Percentiles rank a stretch among this genome's conserved stretches.
phyloP scores from a whole-genome alignment of 1,284 basidiomycete species.

The Sporisorium graminicola region DNA sequence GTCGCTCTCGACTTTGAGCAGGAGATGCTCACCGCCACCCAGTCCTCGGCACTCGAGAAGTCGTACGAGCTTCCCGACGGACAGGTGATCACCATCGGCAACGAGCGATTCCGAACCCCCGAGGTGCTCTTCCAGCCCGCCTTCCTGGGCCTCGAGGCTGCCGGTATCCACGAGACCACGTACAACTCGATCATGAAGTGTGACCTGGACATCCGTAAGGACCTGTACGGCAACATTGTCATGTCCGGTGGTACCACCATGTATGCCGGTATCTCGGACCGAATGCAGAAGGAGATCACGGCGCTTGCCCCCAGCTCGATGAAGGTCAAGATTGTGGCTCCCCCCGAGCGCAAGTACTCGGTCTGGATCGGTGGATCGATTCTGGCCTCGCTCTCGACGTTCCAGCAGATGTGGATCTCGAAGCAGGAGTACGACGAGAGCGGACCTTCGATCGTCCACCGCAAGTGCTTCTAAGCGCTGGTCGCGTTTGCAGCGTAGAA shows the following conservation, averaged over 20 bases:
- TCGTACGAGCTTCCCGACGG: constrained; percentile 96
- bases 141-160: constrained; percentile 90
- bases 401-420: constrained; percentile 92
- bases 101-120: constrained; percentile 96
- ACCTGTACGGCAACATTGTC: constrained; percentile 93
- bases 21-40: constrained; percentile 91
- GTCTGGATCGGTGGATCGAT: constrained; percentile 99
- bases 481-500: neutral
- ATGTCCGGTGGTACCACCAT: constrained; percentile 96
- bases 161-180: constrained; percentile 95
- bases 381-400: constrained; percentile 92
- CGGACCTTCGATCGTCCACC: constrained; percentile 67
- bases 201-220: constrained; percentile 77
- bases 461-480: constrained; percentile 68
- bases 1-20: constrained; percentile 97
- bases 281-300: constrained; percentile 98
- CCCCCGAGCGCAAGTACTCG: constrained; percentile 73
- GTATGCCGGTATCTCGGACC: constrained; percentile 96
- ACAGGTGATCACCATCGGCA: constrained; percentile 95
- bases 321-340: constrained; percentile 79
- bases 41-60: constrained; percentile 93
- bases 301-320: constrained; percentile 82
- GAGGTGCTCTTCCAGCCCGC: constrained; percentile 97
- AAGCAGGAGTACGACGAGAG: constrained; percentile 76
- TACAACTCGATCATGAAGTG: constrained; percentile 87